Base-by-base conservation (phyloP, 108 stramenopile genomes). In the Pseudonitzschia delicatissima region DNA sequence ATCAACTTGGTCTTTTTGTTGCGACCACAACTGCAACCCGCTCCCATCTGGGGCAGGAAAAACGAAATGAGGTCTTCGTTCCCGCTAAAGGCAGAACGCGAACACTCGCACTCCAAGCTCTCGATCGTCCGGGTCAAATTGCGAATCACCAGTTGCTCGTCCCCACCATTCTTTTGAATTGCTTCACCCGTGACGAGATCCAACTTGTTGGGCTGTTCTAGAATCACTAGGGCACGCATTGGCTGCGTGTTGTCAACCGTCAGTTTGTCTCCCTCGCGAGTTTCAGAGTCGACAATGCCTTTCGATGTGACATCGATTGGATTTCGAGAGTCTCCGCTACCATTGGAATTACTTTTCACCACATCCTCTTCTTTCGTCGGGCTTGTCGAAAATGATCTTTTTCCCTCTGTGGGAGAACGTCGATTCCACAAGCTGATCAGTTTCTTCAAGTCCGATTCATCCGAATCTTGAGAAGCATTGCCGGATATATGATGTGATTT, bases 11-110 rank as follows among this genome's bases (percentile, higher is more conserved):
- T 11, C 11, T 33, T 53, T 18, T 67, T 51, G n/a, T n/a, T n/a
- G 13, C 61, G 42, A 23, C 83, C 80, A 62, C 91, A 92, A 15
- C 77, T 61, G 65, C 91, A 92, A 4, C 82, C 86, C 80, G 85
- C 66, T 11, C 87, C 87, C 63, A 92, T 77, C 34, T 82, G 78
- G 26, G 91, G 91, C 5, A 92, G 61, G 57, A 83, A 88, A 57
- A 92, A 92, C 47, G 86, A 78, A 28, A 81, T 61, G 52, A 87
- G 71, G 18, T 88, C 78, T 23, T 78, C 82, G 29, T 85, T 88
- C 1, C 82, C 87, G 13, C 81, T 80, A 40, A 92, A 92, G 2
- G 83, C 61, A 31, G 84, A 77, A 4, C 62, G 40, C 8, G 75
- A 75, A 59, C 85, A 88, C 32, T 74, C 61, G 60, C 87, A 91